A percentile compares a stretch with the other conserved stretches of the same genome.
Evolutionary conservation across 257 asterid species (phyloP).

Genomic region (Ophiorrhiza pumila): DNA sequence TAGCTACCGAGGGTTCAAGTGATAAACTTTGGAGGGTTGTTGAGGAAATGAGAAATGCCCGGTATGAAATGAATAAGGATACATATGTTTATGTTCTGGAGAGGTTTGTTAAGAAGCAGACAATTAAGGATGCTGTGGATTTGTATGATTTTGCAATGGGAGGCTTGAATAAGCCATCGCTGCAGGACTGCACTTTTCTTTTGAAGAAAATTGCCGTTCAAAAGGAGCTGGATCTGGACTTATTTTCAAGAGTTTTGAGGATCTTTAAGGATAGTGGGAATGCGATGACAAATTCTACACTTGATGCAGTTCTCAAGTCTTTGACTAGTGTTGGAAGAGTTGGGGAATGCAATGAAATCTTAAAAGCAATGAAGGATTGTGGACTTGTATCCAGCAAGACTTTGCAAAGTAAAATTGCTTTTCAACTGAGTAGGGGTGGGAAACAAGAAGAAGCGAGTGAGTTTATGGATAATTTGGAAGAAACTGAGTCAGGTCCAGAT

Average conservation of each 20-base stretch:
- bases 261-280: slow-evolving; percentile 54
- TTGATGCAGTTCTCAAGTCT: slow-evolving; percentile 63
- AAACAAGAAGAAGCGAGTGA: slow-evolving; percentile 39
- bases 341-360: slow-evolving; percentile 50
- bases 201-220: slow-evolving; percentile 70
- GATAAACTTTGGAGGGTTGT: slow-evolving; percentile 69
- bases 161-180: slow-evolving; percentile 58
- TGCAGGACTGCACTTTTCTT: slow-evolving; percentile 58
- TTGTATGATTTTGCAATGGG: slow-evolving; percentile 71
- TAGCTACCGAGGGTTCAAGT: slow-evolving; percentile 46
- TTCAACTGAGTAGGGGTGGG: slow-evolving; percentile 46
- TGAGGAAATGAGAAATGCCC: slow-evolving; percentile 64
- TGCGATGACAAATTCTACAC: slow-evolving; percentile 41
- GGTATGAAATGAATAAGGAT: slow-evolving; percentile 56
- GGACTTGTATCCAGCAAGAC: slow-evolving; percentile 49
- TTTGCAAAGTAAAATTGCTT: slow-evolving; percentile 48
- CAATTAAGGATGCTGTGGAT: slow-evolving; percentile 72
- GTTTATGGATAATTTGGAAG: slow-evolving; percentile 37
- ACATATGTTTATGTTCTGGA: slow-evolving; percentile 40
- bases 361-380: slow-evolving; percentile 52
- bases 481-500: slow-evolving; percentile 25
- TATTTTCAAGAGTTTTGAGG: slow-evolving; percentile 52
- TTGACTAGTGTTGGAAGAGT: slow-evolving; percentile 68
- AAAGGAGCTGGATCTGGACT: slow-evolving; percentile 65
- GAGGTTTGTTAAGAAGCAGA: slow-evolving; percentile 45